Base-by-base conservation (phyloP, 495 filamentous ascomycete species). In the Talaromyces wortmannii region DNA sequence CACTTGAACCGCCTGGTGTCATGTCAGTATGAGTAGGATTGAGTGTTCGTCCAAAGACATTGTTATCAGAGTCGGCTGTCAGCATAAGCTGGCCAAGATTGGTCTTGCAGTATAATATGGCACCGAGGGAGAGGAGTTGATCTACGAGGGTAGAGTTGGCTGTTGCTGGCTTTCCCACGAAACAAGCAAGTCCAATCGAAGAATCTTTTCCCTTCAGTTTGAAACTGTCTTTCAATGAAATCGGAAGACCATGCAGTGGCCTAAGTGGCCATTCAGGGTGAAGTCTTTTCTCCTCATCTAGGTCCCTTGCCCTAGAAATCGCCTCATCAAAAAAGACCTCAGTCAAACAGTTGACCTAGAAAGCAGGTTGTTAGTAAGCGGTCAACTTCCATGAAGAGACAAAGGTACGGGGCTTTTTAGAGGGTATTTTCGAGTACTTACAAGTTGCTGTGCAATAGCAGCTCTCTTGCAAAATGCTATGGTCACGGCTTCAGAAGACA, bases 141-240 rank as follows among this genome's bases (percentile, higher is more conserved):
- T 48, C 43, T 1, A 62, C 67, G 6, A 55, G 43, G 11, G 51
- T 36, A 30, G 23, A 31, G 31, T 48, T 55, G 43, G 29, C 16
- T 11, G 29, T 13, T 3, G 40, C 44, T 7, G 53, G 42, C 15
- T 51, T 10, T 32, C 36, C 48, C n/a, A 51, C 48, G 36, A 32
- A 51, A 17, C 48, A 51, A 36, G 30, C 69, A 70, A 47, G 81
- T 78, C 74, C 75, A 71, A 18, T 71, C 0, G 69, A 70, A 12
- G 72, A 73, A 60, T 75, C 69, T 10, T 80, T 66, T 5, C 76
- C 83, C 56, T 81, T 71, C 29, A 90, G 76, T 29, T 73, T 73
- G 50, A 86, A 74, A 54, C 82, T 74, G 63, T 89, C 85, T 64
- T 90, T 90, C 7, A 87, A 73, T 18, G 78, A 83, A 31, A 89